These are phyloP conservation scores for Plasmodium vivax DNA, from an alignment of 169 alveolate genomes.

Conservation along the genomic window DNA sequence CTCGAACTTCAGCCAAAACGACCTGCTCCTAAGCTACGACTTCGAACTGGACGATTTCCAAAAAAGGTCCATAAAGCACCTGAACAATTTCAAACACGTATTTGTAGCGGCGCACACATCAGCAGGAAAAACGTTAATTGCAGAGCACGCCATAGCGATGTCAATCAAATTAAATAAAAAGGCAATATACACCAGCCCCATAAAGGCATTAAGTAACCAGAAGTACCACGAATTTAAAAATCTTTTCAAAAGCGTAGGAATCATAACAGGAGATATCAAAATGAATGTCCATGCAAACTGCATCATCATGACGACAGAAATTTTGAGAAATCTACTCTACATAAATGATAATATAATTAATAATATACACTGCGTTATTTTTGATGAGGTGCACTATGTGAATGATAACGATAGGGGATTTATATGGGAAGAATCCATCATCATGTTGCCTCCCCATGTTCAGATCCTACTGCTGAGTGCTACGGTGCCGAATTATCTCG, in stretches of 20 bases:
- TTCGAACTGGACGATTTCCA: constrained; percentile 97
- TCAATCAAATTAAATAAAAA: constrained; percentile 93
- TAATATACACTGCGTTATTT: constrained; percentile 96
- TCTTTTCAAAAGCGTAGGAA: constrained; percentile 94
- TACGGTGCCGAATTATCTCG: constrained; percentile 98
- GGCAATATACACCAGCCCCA: constrained; percentile 98
- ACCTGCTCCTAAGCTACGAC: constrained; percentile 89
- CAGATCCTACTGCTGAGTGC: constrained; percentile 97
- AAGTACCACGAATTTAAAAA: constrained; percentile 94
- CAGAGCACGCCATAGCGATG: constrained; percentile 98
- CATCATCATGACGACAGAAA: constrained; percentile 98
- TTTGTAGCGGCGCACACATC: constrained; percentile 99
- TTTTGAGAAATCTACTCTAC: constrained; percentile 94
- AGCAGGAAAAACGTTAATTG: constrained; percentile 99
- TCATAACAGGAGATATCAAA: constrained; percentile 98
- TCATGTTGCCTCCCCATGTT: constrained; percentile 93
- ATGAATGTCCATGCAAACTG: constrained; percentile 96
- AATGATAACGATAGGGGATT: constrained; percentile 97
- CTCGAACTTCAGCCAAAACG: constrained; percentile 46
- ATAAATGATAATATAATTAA: constrained; percentile 88
- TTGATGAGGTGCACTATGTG: constrained; percentile 99
- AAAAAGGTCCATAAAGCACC: constrained; percentile 95
- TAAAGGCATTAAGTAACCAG: constrained; percentile 98
- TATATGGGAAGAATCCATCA: constrained; percentile 99
- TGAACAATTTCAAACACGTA: constrained; percentile 93